These are phyloP conservation scores for Stylosanthes scabra DNA, from an alignment of 331 rosid genomes.

Conservation along the genomic window DNA sequence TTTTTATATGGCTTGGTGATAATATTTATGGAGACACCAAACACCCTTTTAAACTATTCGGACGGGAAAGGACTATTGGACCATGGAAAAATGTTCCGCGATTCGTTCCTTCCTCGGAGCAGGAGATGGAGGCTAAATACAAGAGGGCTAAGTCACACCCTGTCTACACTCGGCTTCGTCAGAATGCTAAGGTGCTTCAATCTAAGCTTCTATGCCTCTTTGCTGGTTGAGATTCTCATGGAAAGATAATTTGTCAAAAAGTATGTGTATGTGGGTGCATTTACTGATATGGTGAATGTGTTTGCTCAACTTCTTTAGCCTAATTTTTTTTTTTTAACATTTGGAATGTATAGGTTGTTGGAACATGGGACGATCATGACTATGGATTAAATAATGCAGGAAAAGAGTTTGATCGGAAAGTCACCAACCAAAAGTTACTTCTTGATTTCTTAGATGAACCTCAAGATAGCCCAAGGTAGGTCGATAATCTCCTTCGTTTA, in stretches of 20 bases:
- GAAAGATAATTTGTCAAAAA: slow-evolving; percentile 17
- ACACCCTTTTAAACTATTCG: slow-evolving; percentile 70
- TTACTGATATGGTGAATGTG: slow-evolving; percentile 17
- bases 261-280: slow-evolving; percentile 11
- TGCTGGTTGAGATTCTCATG: slow-evolving; percentile 26
- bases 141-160: slow-evolving; percentile 63
- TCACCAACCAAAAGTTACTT: slow-evolving; percentile 71
- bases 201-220: slow-evolving; percentile 22
- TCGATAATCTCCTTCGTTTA: slow-evolving; percentile 36
- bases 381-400: slow-evolving; percentile 88
- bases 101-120: slow-evolving; percentile 64
- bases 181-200: slow-evolving; percentile 55
- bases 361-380: slow-evolving; percentile 95
- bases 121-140: slow-evolving; percentile 71
- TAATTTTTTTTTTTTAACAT: slow-evolving; percentile 33
- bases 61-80: slow-evolving; percentile 76
- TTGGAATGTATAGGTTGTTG: slow-evolving; percentile 66
- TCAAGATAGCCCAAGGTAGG: slow-evolving; percentile 76
- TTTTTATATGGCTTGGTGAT: slow-evolving; percentile 87
- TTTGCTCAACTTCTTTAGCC: slow-evolving; percentile 33
- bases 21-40: slow-evolving; percentile 84
- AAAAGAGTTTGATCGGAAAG: slow-evolving; percentile 67
- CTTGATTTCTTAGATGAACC: slow-evolving; percentile 91
- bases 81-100: slow-evolving; percentile 86
- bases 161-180: slow-evolving; percentile 62